Conservation (phyloP, 2,329 filamentous ascomycete genomes). For the Phaeosphaeria sp. region DNA sequence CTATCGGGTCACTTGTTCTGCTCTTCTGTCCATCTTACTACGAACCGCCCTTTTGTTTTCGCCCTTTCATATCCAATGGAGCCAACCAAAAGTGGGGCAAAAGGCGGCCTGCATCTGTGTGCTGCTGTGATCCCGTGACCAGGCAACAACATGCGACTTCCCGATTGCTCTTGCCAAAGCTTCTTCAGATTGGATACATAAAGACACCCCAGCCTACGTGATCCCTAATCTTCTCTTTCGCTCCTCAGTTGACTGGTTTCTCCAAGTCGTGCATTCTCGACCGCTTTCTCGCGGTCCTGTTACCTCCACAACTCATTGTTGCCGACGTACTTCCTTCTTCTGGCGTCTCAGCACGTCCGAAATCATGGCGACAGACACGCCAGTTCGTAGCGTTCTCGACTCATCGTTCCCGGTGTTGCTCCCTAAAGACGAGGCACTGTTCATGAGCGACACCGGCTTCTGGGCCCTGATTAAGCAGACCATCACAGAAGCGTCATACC, state of each 20-base stretch:
- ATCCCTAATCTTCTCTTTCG: background rate
- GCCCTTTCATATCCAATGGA: background rate
- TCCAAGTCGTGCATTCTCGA: background rate
- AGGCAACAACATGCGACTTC: conserved; percentile 6
- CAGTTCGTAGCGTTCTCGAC: conserved; percentile 24
- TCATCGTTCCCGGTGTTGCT: conserved; percentile 33
- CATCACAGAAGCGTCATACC: conserved; percentile 1
- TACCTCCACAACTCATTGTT: background rate
- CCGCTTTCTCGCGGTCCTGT: background rate
- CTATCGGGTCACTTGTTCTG: background rate
- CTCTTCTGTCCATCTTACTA: background rate
- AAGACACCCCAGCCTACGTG: background rate
- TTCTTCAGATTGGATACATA: background rate
- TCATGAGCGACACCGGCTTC: conserved; percentile 28
- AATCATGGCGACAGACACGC: conserved; percentile 9
- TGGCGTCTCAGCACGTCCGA: background rate
- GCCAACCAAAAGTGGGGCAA: background rate
- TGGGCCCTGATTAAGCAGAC: conserved; percentile 16
- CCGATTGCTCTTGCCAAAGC: background rate
- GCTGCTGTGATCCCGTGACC: conserved; percentile 4
- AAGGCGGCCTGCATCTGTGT: background rate
- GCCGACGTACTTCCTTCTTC: background rate
- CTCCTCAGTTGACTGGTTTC: background rate
- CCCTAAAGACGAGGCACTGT: conserved; percentile 21
- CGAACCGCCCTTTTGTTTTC: background rate